Conservation (phyloP, 176 grass and related monocot genomes). For the Dendrocalamus sinicus region DNA sequence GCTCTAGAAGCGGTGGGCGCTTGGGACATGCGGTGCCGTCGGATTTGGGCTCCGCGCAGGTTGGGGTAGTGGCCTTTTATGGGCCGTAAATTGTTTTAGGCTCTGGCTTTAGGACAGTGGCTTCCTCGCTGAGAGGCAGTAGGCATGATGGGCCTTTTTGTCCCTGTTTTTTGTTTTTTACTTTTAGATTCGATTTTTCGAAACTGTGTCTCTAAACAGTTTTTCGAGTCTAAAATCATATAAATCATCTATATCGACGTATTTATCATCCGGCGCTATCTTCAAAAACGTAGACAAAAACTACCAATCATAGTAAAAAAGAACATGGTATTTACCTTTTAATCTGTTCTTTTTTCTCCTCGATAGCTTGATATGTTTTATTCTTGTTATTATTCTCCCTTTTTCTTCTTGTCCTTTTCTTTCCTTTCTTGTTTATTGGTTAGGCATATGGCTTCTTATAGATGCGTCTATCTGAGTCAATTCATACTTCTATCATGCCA, state of each 20-base stretch:
- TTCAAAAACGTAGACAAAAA: too few relatives aligned
- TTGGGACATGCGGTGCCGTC: neutral
- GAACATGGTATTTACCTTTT: too few relatives aligned
- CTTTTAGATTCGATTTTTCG: too few relatives aligned
- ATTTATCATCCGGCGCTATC: accelerated
- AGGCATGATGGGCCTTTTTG: neutral
- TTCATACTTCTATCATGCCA: too few relatives aligned
- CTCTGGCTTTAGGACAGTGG: neutral
- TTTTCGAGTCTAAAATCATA: too few relatives aligned
- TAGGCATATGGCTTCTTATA: too few relatives aligned
- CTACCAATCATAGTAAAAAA: too few relatives aligned
- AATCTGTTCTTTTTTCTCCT: too few relatives aligned
- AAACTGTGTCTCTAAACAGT: too few relatives aligned
- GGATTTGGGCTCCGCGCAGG: neutral
- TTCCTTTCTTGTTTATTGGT: neutral
- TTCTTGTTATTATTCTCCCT: neutral
- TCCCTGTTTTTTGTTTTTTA: too few relatives aligned
- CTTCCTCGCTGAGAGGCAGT: neutral
- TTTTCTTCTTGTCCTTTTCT: neutral
- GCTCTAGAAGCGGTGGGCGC: neutral
- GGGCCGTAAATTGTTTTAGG: neutral
- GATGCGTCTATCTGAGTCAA: too few relatives aligned
- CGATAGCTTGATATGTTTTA: too few relatives aligned
- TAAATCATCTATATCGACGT: accelerated
- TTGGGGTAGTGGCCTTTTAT: neutral